Conservation (phyloP, 768 basidiomycete species). For the Mycena pura region DNA sequence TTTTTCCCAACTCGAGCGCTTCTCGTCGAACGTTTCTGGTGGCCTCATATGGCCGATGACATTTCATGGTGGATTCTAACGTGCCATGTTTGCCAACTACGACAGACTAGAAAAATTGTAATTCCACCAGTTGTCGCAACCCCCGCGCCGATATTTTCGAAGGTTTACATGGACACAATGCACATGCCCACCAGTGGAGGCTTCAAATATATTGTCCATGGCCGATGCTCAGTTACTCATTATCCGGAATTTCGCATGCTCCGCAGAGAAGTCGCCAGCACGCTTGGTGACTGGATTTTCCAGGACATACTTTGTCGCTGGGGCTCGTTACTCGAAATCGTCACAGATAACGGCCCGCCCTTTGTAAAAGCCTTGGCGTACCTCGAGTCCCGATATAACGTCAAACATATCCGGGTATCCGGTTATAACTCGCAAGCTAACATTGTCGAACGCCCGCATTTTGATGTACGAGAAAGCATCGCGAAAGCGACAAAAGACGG, state of each 20-base stretch:
- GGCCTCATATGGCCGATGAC: slow-evolving; percentile 26
- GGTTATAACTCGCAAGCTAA: too few relatives aligned
- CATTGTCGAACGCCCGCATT: too few relatives aligned
- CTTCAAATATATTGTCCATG: slow-evolving; percentile 12
- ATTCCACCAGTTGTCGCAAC: slow-evolving; percentile 36
- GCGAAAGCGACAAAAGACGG: too few relatives aligned
- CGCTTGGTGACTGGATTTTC: slow-evolving; percentile 25
- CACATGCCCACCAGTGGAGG: slow-evolving; percentile 30
- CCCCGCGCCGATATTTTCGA: slow-evolving; percentile 1
- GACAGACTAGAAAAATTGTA: slow-evolving; percentile 27
- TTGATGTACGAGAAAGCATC: too few relatives aligned
- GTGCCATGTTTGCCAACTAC: slow-evolving; percentile 31
- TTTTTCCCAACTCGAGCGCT: slow-evolving; percentile 28
- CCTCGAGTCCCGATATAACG: background rate
- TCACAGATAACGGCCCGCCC: slow-evolving; percentile 27
- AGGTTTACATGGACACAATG: slow-evolving; percentile 9
- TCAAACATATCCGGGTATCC: too few relatives aligned
- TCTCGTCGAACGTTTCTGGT: slow-evolving; percentile 35
- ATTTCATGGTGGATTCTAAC: slow-evolving; percentile 30
- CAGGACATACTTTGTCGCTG: slow-evolving; percentile 29
- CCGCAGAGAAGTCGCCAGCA: background rate
- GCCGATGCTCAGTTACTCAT: slow-evolving; percentile 3
- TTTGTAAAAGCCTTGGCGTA: slow-evolving; percentile 14
- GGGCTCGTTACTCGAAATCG: slow-evolving; percentile 18
- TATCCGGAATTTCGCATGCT: background rate